phyloP scores from a whole-genome alignment of 257 asterid species.

The Primulina huaijiensis region DNA sequence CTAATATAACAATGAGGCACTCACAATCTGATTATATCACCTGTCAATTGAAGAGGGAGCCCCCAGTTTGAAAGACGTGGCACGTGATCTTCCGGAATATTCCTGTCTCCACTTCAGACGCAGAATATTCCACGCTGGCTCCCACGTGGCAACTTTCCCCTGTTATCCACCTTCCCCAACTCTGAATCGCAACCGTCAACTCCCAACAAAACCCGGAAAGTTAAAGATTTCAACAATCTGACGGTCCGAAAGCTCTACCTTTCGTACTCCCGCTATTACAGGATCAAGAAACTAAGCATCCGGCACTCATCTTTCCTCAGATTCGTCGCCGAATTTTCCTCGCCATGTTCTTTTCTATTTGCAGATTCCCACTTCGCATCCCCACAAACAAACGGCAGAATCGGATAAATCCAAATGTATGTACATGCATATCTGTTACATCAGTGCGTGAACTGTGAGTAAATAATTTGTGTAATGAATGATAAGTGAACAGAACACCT shows the following conservation, averaged over 20 bases:
- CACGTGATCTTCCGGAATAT: slow-evolving; percentile 73
- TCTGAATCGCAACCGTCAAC: slow-evolving; percentile 22
- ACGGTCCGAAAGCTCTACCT: background rate
- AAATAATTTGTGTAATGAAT: slow-evolving; percentile 12
- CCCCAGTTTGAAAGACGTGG: slow-evolving; percentile 51
- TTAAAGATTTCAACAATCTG: slow-evolving; percentile 11
- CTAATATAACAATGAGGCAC: no score
- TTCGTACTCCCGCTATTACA: slow-evolving; percentile 18
- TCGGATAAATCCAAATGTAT: slow-evolving; percentile 24
- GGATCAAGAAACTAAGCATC: slow-evolving; percentile 19
- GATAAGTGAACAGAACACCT: slow-evolving; percentile 3
- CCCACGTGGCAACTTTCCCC: slow-evolving; percentile 32
- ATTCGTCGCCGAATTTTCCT: slow-evolving; percentile 72
- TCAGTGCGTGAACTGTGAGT: background rate
- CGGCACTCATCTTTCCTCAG: slow-evolving; percentile 47
- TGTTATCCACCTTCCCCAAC: background rate
- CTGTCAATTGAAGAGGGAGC: no score
- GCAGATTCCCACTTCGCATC: slow-evolving; percentile 3
- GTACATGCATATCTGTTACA: slow-evolving; percentile 8
- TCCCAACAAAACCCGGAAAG: background rate
- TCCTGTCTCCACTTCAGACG: slow-evolving; percentile 55
- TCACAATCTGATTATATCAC: no score
- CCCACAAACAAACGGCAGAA: slow-evolving; percentile 11
- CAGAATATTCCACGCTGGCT: slow-evolving; percentile 37
- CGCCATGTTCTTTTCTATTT: slow-evolving; percentile 40